A percentile compares a stretch with the other conserved stretches of the same genome.
Conservation (phyloP, 225 moss, liverwort and hornwort genomes). For the Sphagnum contortum region DNA sequence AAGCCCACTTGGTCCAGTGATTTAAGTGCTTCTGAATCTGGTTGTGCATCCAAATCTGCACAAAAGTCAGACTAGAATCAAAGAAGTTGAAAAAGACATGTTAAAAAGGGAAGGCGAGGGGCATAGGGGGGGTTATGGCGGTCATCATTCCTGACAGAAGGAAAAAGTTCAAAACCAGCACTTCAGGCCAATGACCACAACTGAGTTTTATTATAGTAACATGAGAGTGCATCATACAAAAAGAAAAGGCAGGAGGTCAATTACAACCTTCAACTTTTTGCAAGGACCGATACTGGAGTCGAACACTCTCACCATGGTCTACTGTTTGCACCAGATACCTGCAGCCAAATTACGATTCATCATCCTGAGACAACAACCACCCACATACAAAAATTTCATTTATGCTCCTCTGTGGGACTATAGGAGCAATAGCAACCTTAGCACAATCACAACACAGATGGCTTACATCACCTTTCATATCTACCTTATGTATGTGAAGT, state of each 20-base stretch:
- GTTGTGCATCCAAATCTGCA: constrained; percentile 6
- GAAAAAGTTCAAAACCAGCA: too few relatives aligned
- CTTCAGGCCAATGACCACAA: too few relatives aligned
- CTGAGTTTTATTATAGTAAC: too few relatives aligned
- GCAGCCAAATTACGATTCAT: not conserved
- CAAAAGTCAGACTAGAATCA: not conserved
- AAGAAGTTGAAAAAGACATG: not conserved
- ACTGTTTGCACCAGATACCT: constrained; percentile 51
- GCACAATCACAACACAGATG: not conserved
- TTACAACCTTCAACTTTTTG: constrained; percentile 41
- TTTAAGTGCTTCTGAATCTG: constrained; percentile 1
- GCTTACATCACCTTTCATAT: too few relatives aligned
- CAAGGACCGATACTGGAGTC: constrained; percentile 44
- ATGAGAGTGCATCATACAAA: too few relatives aligned
- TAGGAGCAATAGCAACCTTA: not conserved
- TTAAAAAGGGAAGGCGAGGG: too few relatives aligned
- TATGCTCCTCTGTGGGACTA: too few relatives aligned
- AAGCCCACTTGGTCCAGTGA: constrained; percentile 2
- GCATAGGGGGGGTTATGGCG: too few relatives aligned
- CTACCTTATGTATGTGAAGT: too few relatives aligned
- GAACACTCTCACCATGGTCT: constrained; percentile 40
- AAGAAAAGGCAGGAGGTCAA: too few relatives aligned
- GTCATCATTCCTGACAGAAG: too few relatives aligned
- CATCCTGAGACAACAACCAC: not conserved
- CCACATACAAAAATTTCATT: too few relatives aligned